Base-by-base conservation (phyloP, 805 yeast genomes). In the Ogataea ramenticola region DNA sequence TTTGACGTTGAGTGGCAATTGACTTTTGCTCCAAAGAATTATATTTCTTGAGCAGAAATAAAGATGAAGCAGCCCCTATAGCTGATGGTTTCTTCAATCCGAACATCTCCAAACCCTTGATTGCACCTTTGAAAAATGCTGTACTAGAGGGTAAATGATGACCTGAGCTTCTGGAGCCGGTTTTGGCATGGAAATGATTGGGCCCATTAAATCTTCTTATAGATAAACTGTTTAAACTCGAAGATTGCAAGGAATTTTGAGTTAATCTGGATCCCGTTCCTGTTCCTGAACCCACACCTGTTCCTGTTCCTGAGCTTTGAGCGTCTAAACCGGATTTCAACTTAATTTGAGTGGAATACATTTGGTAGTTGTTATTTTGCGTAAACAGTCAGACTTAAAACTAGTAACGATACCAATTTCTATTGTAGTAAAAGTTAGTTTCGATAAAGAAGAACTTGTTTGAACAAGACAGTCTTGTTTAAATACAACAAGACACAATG, bases 31-130 rank as follows among this genome's bases (percentile, higher is more conserved):
- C 71, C 9, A 55, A 44, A 48, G 65, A 69, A 42, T 72, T 61
- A 39, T 71, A 50, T 47, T 64, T 71, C 30, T 56, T 50, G 30
- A 71, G 41, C 41, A 61, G 62, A 41, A 49, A 58, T 36, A 62
- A 55, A n/a, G 71, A 56, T 2, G 65, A 48, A 8, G 57, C 52
- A 20, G 62, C 58, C 39, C 57, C 50, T 6, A 60, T 56, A 7
- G 45, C 45, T 31, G 51, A 50, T 36, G 61, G 61, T 24, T 54
- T 52, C 40, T 53, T 55, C 7, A 54, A 57, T 12, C 61, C 60
- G 11, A 54, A 26, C 16, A 45, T 46, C 46, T 56, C 61, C 16
- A 57, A 39, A 2, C 60, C 31, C 16, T 37, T 24, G 12, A 7
- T 39, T 15, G 16, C 34, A 8, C 12, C 6, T 9, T 36, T 22